Evolutionary conservation across 768 basidiomycete species (phyloP).

Genomic region (Termitomyces sp.): DNA sequence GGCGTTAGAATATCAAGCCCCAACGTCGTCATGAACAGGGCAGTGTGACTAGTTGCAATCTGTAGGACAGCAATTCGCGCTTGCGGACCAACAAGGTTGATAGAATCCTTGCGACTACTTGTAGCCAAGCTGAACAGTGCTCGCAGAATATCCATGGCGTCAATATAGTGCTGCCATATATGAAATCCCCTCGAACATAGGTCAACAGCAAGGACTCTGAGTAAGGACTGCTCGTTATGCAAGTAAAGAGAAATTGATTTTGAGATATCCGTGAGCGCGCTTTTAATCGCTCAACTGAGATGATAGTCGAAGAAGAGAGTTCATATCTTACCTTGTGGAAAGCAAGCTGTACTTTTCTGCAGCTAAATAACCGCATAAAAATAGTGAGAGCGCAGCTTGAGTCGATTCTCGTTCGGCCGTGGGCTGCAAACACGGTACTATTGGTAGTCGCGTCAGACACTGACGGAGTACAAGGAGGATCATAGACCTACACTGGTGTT

Average conservation of each 20-base stretch:
- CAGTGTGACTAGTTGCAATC: conserved; percentile 78
- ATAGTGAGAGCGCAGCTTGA: conserved; percentile 63
- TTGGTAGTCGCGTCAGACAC: background rate
- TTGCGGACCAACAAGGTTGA: conserved; percentile 59
- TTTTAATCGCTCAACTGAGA: conserved; percentile 21
- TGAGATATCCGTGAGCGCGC: conserved; percentile 77
- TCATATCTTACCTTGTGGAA: conserved; percentile 51
- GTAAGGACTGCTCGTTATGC: conserved; percentile 60
- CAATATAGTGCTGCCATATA: conserved; percentile 92
- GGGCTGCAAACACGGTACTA: background rate
- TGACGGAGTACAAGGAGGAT: background rate
- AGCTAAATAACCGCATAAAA: conserved; percentile 80
- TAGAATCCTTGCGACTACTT: conserved; percentile 60
- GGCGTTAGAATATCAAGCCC: conserved; percentile 85
- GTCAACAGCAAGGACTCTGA: conserved; percentile 77
- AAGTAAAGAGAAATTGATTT: conserved; percentile 78
- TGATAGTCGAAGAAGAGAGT: background rate
- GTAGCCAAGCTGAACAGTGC: conserved; percentile 80
- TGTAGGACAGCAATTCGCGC: conserved; percentile 81
- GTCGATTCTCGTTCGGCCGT: conserved; percentile 53
- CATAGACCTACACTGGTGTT: background rate
- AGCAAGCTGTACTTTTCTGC: conserved; percentile 74
- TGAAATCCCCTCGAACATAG: conserved; percentile 87
- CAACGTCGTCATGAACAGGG: conserved; percentile 91
- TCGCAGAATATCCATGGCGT: conserved; percentile 83